Evolutionary conservation across 148 eudicot genomes (phyloP), one percentile per base, ranked within the genome.

Genomic region (Euryodendron excelsum): DNA sequence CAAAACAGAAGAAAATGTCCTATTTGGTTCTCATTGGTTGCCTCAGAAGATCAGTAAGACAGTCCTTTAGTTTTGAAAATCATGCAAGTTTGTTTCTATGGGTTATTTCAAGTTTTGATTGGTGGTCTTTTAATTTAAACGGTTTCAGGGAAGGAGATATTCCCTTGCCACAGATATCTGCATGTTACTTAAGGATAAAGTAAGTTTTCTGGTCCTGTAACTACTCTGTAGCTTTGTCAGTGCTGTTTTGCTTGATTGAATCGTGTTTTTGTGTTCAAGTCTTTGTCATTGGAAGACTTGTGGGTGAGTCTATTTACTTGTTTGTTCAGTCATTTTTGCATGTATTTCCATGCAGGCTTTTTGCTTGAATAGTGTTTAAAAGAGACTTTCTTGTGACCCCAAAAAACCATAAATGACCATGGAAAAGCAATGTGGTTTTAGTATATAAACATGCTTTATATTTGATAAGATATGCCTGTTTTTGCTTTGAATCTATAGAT

Each of bases 21-120:
- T 18, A 83, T 94, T 84, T 94, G 98, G 98, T 89, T 92, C 85
- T 90, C 98, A 39, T 80, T 94, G 66, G 92, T 90, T 78, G 90
- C 98, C 78, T 81, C 89, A 31, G 87, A 85, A 60, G 88, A 92
- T 36, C 87, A 80, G 98, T 94, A 84, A 85, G 98, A 82, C n/a
- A 18, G 36, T 53, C n/a, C 31, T 30, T 58, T 53, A 55, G 2
- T 33, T 47, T 31, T 27, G 21, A n/a, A 69, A 59, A 60, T 18
- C 13, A 21, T n/a, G 34, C 70, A 36, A 47, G 44, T 27, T 28
- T 41, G 36, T 17, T 70, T 59, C 23, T 36, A 15, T 25, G 2
- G 17, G 23, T 39, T 41, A 47, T 67, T 34, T 63, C 21, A 33
- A 18, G 11, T 30, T 79, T 1, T 65, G 36, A 48, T 50, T 27